These are phyloP conservation scores for Hyphopichia homilentoma DNA, from an alignment of 805 yeast species.

Conservation along the genomic window DNA sequence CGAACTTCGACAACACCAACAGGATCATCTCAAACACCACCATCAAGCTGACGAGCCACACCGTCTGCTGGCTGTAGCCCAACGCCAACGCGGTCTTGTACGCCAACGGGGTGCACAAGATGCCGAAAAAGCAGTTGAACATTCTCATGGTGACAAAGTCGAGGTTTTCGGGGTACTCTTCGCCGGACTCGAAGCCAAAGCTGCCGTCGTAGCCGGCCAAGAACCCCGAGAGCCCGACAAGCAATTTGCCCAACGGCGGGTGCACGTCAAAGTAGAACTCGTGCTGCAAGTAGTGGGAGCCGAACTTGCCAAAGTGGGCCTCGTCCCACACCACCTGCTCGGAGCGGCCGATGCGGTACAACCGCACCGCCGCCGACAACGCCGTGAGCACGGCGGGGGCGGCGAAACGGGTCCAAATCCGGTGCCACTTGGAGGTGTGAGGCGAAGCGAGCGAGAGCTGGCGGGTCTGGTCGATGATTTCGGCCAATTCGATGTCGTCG, in stretches of 20 bases:
- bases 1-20: constrained; percentile 82
- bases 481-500: constrained; percentile 2
- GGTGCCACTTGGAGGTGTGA: neutral
- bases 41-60: constrained; percentile 79
- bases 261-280: constrained; percentile 95
- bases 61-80: constrained; percentile 66
- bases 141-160: constrained; percentile 84
- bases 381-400: constrained; percentile 34
- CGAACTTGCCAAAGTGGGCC: constrained; percentile 97
- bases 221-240: constrained; percentile 84
- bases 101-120: constrained; percentile 81
- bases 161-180: constrained; percentile 66
- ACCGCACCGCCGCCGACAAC: constrained; percentile 49
- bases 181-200: constrained; percentile 86
- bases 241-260: constrained; percentile 94
- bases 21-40: constrained; percentile 79
- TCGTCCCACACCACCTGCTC: constrained; percentile 92
- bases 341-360: constrained; percentile 70
- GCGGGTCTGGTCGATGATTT: constrained; percentile 4
- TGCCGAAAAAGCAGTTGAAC: constrained; percentile 81
- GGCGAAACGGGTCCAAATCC: constrained; percentile 11
- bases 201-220: constrained; percentile 84
- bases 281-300: constrained; percentile 81
- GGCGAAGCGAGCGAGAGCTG: constrained; percentile 1
- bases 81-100: constrained; percentile 76